Evolutionary conservation across 495 filamentous ascomycete species (phyloP).

Genomic region (Penicillium egyptiacum): DNA sequence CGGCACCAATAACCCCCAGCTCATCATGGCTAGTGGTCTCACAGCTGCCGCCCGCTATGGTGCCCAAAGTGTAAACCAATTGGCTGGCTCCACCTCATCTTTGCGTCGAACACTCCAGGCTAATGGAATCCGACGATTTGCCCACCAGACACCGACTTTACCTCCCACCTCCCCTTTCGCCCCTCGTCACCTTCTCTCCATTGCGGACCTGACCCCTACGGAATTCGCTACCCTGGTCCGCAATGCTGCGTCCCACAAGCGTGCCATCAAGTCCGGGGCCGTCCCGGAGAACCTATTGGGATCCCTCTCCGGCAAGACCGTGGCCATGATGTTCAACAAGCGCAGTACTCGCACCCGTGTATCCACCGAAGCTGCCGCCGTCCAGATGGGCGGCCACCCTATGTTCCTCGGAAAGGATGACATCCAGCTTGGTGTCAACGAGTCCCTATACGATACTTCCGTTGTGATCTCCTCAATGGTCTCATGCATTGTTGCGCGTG

Average conservation of each 20-base stretch:
- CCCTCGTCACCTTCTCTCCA: conserved; percentile 85
- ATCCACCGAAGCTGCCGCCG: conserved; percentile 84
- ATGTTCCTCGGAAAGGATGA: conserved; percentile 96
- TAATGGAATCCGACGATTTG: conserved; percentile 41
- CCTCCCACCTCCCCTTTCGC: conserved; percentile 50
- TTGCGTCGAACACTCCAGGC: conserved; percentile 36
- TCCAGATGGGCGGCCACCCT: conserved; percentile 81
- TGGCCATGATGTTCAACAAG: conserved; percentile 96
- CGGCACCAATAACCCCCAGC: conserved; percentile 4
- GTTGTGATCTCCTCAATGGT: conserved; percentile 91
- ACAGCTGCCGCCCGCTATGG: conserved; percentile 58
- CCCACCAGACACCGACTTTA: conserved; percentile 34
- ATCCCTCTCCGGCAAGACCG: conserved; percentile 68
- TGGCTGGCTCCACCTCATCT: conserved; percentile 32
- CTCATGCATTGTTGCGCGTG: conserved; percentile 84
- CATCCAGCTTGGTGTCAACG: conserved; percentile 95
- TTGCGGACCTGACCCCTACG: conserved; percentile 73
- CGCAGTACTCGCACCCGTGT: conserved; percentile 89
- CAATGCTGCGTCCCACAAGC: conserved; percentile 76
- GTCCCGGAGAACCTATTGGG: conserved; percentile 57
- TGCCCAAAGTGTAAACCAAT: conserved; percentile 36
- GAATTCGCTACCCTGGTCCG: conserved; percentile 81
- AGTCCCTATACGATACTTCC: conserved; percentile 85
- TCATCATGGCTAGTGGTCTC: conserved; percentile 38
- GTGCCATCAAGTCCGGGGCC: conserved; percentile 69